Evolutionary conservation across 441 rosid genomes (phyloP), one percentile per base, ranked within the genome.

Genomic region (Jatropha podagrica): DNA sequence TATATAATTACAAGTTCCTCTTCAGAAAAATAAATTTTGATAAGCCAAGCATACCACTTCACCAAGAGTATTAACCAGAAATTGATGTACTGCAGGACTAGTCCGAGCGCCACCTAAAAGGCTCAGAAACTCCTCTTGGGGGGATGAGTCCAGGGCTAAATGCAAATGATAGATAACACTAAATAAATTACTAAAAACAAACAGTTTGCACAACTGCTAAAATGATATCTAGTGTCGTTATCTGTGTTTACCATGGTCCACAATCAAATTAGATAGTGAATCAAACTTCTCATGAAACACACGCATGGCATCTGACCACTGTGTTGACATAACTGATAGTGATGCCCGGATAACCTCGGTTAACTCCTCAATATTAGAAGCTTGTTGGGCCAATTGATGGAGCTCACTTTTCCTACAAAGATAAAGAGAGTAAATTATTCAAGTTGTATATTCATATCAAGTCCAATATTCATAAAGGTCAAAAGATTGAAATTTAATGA

Each of bases 351-450:
- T 78, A 78, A 95, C 98, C 83, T 89, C 95, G 79, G 85, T 91
- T 83, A 95, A 85, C 81, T 93, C 95, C 79, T 92, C 93, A 60
- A 93, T 88, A 80, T 93, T 88, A 56, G 95, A 93, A 79, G 99
- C 98, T 84, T 93, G 99, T 76, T 88, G 94, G 75, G 99, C 96
- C 79, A 95, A 89, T 86, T 93, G 99, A 85, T 95, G 96, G 77
- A 93, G 96, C 82, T 95, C 96, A 83, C 87, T 83, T 84, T 93
- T 92, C 84, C 98, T 95, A 68, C 77, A 78, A 71, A 13, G 18
- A 37, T 56, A 37, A 73, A 59, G 23, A 44, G 58, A 62, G 65
- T 48, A 37, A 72, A 72, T 62, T 64, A 66, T 67, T 76, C 58
- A 42, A 2, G 46, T 74, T 56, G 17, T 42, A 73, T 40, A 41